These are phyloP conservation scores for Suillus alpinus DNA, from an alignment of 768 basidiomycete species.

Conservation along the genomic window DNA sequence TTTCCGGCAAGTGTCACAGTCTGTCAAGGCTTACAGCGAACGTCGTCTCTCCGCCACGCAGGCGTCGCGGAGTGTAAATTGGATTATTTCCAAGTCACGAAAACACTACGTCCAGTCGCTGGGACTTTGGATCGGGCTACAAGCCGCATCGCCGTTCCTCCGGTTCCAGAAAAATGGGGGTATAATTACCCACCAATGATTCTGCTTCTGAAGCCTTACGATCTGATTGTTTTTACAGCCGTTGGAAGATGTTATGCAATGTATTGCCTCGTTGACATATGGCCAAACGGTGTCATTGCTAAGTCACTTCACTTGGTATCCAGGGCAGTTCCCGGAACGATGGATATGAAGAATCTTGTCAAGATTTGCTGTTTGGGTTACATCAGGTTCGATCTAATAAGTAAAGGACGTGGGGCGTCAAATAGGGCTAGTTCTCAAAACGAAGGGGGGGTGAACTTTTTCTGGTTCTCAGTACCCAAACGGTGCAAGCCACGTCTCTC, in stretches of 20 bases:
- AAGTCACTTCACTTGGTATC: constrained; percentile 13
- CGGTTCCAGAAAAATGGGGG: background rate
- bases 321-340: constrained; percentile 18
- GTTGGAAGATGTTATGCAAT: background rate
- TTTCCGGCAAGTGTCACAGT: background rate
- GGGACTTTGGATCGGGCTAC: background rate
- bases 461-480: constrained; percentile 7
- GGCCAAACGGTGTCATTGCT: background rate
- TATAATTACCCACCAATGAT: constrained; percentile 1
- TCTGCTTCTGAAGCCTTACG: background rate
- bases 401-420: constrained; percentile 26
- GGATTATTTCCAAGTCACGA: background rate
- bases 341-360: constrained; percentile 20
- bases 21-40: background rate
- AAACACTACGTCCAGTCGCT: background rate
- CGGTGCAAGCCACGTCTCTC: constrained; percentile 5
- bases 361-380: constrained; percentile 24
- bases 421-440: constrained; percentile 29
- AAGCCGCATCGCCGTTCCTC: background rate
- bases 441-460: constrained; percentile 22
- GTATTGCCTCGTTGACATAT: background rate
- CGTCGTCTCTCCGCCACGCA: constrained; percentile 18
- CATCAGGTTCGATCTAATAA: constrained; percentile 22
- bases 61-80: constrained; percentile 31
- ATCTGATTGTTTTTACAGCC: background rate